These are phyloP conservation scores for Aphanomyces stellatus DNA, from an alignment of 352 stramenopile genomes.

Conservation along the genomic window DNA sequence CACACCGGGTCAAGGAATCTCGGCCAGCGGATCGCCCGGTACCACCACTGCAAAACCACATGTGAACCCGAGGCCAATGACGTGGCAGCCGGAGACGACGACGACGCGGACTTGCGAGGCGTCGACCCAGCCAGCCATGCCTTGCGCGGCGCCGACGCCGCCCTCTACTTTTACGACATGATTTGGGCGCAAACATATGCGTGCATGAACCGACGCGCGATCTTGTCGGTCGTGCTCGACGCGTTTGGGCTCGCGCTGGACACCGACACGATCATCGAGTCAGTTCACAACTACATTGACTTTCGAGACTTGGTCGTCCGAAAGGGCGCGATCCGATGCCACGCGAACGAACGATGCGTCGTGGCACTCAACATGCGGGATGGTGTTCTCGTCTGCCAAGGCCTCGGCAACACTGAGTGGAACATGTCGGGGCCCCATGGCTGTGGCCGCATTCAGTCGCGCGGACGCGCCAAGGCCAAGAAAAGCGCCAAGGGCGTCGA, in stretches of 20 bases:
- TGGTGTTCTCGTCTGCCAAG: constrained; percentile 23
- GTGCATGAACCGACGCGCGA: constrained; percentile 22
- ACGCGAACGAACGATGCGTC: constrained; percentile 21
- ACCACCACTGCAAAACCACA: constrained; percentile 23
- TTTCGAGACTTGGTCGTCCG: constrained; percentile 26
- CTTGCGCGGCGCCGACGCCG: constrained; percentile 21
- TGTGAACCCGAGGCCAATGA: neutral
- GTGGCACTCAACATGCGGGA: constrained; percentile 25
- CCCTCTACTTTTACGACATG: constrained; percentile 27
- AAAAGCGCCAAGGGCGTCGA: neutral
- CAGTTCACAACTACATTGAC: constrained; percentile 28
- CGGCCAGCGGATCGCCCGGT: constrained; percentile 22
- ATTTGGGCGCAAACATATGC: constrained; percentile 28
- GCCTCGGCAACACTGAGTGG: constrained; percentile 17
- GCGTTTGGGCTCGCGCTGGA: constrained; percentile 9
- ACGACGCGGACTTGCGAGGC: constrained; percentile 14
- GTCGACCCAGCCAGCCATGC: constrained; percentile 20
- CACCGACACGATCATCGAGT: neutral
- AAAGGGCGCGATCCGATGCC: constrained; percentile 26
- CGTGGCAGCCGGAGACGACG: constrained; percentile 6
- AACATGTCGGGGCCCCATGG: constrained; percentile 26
- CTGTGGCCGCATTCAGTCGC: constrained; percentile 13
- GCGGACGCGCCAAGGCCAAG: neutral
- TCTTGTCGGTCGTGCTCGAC: constrained; percentile 21
- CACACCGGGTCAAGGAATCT: constrained; percentile 23